Conservation (phyloP, 1,284 basidiomycete species). For the Naganishia sp. region DNA sequence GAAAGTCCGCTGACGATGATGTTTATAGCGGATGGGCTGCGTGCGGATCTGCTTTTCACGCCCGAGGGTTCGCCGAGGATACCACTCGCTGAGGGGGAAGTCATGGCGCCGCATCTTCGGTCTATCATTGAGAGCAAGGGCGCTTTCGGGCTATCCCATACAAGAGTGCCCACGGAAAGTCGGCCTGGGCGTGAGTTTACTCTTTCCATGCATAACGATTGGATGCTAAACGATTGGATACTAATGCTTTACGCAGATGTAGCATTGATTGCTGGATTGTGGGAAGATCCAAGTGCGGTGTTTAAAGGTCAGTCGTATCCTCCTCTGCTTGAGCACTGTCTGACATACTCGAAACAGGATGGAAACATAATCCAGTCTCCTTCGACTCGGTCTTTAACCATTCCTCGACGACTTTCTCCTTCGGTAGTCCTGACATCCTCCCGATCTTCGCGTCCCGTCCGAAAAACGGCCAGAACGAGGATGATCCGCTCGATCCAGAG, state of each 20-base stretch:
- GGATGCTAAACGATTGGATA: not conserved
- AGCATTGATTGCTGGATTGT: conserved; percentile 88
- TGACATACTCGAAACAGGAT: conserved; percentile 58
- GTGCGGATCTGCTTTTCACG: conserved; percentile 76
- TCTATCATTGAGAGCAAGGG: conserved; percentile 67
- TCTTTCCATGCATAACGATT: not conserved
- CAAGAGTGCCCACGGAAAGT: conserved; percentile 83
- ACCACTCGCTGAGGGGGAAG: conserved; percentile 51
- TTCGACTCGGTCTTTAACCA: conserved; percentile 90
- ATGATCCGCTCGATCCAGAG: conserved; percentile 23
- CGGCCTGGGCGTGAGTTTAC: conserved; percentile 68
- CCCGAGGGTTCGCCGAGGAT: conserved; percentile 48
- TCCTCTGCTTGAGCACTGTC: not conserved
- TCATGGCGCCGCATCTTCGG: conserved; percentile 76
- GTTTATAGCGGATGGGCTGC: conserved; percentile 71
- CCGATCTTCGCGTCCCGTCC: conserved; percentile 83
- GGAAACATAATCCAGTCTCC: conserved; percentile 86
- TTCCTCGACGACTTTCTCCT: conserved; percentile 74
- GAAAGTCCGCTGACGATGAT: too few relatives aligned
- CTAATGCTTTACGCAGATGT: conserved; percentile 54
- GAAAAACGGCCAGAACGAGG: conserved; percentile 48
- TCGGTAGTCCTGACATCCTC: conserved; percentile 85
- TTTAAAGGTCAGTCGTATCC: conserved; percentile 64
- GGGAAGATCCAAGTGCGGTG: conserved; percentile 88
- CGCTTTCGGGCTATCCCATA: conserved; percentile 81